These are phyloP conservation scores for Ilex asprella DNA, from an alignment of 257 asterid genomes.

Conservation along the genomic window DNA sequence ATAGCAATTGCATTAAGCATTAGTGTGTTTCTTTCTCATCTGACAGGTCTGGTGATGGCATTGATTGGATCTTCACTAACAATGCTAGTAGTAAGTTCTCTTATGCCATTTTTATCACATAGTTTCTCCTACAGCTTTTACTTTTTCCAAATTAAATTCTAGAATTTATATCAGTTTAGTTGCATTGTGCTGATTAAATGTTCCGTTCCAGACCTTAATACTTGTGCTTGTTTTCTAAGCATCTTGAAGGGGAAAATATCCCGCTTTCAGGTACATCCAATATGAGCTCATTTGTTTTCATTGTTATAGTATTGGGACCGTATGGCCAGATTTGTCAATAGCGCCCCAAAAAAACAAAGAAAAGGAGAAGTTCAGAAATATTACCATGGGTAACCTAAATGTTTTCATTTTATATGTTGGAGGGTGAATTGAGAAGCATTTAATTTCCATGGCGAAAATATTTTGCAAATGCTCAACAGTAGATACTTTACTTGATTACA, in stretches of 20 bases:
- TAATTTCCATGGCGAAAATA: too few species aligned
- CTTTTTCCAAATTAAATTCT: background rate
- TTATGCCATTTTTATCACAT: background rate
- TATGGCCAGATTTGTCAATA: too few species aligned
- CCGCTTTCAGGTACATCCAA: conserved; percentile 44
- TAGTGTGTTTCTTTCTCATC: background rate
- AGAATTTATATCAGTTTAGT: background rate
- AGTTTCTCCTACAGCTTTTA: background rate
- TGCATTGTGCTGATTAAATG: background rate
- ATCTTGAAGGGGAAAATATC: conserved; percentile 57
- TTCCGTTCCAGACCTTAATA: conserved; percentile 59
- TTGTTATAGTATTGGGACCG: too few species aligned
- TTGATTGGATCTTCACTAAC: conserved; percentile 83
- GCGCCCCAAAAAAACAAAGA: too few species aligned
- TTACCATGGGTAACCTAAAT: too few species aligned
- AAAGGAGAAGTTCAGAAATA: too few species aligned
- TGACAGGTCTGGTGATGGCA: conserved; percentile 73
- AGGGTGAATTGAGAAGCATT: too few species aligned
- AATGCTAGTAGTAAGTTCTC: conserved; percentile 75
- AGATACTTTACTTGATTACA: too few species aligned
- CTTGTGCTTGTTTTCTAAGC: conserved; percentile 87
- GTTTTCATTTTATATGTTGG: too few species aligned
- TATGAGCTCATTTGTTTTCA: too few species aligned
- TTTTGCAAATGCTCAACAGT: too few species aligned
- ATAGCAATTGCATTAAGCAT: background rate